Evolutionary conservation across 768 basidiomycete genomes (phyloP), one percentile per base, ranked within the genome.

Genomic region (Suillus tomentosus): DNA sequence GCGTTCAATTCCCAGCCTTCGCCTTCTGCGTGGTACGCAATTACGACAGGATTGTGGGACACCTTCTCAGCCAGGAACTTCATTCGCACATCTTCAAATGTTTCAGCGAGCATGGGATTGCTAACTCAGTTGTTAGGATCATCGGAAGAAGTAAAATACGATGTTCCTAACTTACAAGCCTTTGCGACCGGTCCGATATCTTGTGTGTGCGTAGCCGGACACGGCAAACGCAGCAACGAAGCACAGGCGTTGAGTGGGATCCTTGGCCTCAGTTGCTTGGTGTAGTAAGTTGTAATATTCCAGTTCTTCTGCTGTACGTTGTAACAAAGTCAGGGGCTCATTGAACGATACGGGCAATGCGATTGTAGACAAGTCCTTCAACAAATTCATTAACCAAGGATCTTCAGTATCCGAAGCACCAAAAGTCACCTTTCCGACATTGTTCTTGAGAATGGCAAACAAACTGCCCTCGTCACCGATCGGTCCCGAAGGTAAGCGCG

Each of bases 341-440:
- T 96, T 96, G 78, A 95, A 96, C 2, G 89, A 85, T 3, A 95
- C 91, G n/a, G 94, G 94, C 64, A 95, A 86, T 2, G 90, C 81
- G 36, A 95, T 89, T 40, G 89, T 88, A 15, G 92, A 89, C 10
- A 94, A 79, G 74, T 95, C 93, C 92, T 94, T 58, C 63, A 10
- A 50, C 48, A 43, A 11, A 57, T 40, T 58, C 13, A 66, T 64
- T 39, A 55, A 5, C 40, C 50, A 19, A 24, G 27, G 14, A 55
- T 54, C 48, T 53, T 27, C 6, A 63, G 27, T 14, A 42, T 34
- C 62, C 60, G 37, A 42, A 65, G 22, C 60, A 31, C 24, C 61
- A 62, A 14, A 39, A 62, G 74, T 22, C 60, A 92, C 93, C 81
- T 94, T 94, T 60, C 93, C 93, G 55, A 95, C 88, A 69, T 92